These are phyloP conservation scores for Boletus edulis DNA, from an alignment of 768 basidiomycete species.

Conservation along the genomic window DNA sequence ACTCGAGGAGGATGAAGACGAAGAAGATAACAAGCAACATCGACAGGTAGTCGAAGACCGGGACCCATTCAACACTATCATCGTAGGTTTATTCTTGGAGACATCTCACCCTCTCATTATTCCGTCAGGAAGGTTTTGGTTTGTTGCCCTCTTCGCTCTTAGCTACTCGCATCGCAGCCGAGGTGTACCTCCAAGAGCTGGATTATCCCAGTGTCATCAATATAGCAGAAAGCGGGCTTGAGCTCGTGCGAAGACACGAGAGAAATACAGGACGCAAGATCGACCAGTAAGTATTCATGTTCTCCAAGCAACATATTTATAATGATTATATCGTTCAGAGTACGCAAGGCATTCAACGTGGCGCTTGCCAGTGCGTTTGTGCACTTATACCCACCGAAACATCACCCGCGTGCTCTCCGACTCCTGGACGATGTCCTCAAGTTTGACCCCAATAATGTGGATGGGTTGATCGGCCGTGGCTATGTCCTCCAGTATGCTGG, in stretches of 20 bases:
- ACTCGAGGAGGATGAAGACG: conserved; percentile 38
- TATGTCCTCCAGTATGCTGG: conserved; percentile 63
- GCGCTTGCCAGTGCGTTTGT: conserved; percentile 75
- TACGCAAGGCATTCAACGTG: conserved; percentile 65
- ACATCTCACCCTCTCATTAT: conserved; percentile 3
- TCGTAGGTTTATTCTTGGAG: conserved; percentile 43
- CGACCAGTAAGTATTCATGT: conserved; percentile 38
- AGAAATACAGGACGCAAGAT: conserved; percentile 54
- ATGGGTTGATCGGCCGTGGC: conserved; percentile 71
- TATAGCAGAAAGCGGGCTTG: conserved; percentile 68
- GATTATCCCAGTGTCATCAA: conserved; percentile 77
- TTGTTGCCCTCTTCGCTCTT: conserved; percentile 55
- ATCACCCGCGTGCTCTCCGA: conserved; percentile 74
- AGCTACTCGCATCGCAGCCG: conserved; percentile 61
- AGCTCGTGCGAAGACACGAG: conserved; percentile 52
- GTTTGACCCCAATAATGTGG: conserved; percentile 57
- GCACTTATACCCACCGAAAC: conserved; percentile 85
- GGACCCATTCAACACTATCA: conserved; percentile 60
- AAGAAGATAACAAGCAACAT: conserved; percentile 15
- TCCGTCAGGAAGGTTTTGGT: conserved; percentile 52
- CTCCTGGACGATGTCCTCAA: conserved; percentile 72
- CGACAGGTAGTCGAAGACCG: conserved; percentile 27
- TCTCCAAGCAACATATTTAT: neutral
- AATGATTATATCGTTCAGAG: conserved; percentile 40
- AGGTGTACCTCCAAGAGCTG: conserved; percentile 61